Percentiles rank a stretch among this genome's conserved stretches.
phyloP scores from a whole-genome alignment of 1,284 basidiomycete genomes.

The Melampsora americana region DNA sequence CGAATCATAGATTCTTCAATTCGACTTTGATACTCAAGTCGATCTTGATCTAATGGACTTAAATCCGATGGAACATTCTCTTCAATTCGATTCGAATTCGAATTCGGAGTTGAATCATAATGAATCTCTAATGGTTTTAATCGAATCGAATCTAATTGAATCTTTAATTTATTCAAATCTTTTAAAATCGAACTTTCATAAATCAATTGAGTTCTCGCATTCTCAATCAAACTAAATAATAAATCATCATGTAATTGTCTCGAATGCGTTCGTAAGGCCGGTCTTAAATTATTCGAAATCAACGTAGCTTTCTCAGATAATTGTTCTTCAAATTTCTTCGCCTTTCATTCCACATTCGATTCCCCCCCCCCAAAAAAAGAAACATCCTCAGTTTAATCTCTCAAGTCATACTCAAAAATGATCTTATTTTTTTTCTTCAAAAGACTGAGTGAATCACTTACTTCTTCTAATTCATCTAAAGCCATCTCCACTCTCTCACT shows the following conservation, averaged over 20 bases:
- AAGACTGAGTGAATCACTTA: constrained; percentile 52
- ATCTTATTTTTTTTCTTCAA: background rate
- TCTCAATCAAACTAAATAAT: constrained; percentile 78
- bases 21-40: too few species aligned
- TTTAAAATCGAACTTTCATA: constrained; percentile 81
- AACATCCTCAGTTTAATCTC: too few species aligned
- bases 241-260: constrained; percentile 82
- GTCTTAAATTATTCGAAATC: constrained; percentile 84
- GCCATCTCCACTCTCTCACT: constrained; percentile 86
- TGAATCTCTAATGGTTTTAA: constrained; percentile 47
- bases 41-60: constrained; percentile 18
- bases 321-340: constrained; percentile 77
- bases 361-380: too few species aligned
- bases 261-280: constrained; percentile 75
- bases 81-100: background rate
- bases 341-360: too few species aligned
- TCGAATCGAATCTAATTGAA: constrained; percentile 67
- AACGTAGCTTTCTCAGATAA: constrained; percentile 75
- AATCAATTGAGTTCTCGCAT: constrained; percentile 80
- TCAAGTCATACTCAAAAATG: too few species aligned
- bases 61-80: background rate
- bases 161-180: constrained; percentile 77
- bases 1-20: background rate
- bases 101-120: constrained; percentile 47
- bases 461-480: constrained; percentile 87